Base-by-base conservation (phyloP, 1,284 basidiomycete species). In the Ceratobasidium sp. region DNA sequence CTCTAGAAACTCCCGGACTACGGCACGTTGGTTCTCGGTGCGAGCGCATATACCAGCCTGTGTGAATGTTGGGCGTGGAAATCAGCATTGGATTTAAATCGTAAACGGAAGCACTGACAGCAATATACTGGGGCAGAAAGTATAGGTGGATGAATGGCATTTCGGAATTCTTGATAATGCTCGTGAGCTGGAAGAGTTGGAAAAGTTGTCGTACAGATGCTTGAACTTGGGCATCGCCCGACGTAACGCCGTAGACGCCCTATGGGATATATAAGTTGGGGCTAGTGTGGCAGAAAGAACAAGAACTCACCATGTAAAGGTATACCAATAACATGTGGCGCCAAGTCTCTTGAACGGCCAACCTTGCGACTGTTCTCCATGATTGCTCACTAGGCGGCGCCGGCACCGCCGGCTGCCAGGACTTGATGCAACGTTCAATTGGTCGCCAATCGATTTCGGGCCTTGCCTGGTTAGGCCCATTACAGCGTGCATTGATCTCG, bases 1-100 rank as follows among this genome's bases (percentile, higher is more conserved):
- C 11, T 9, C 22, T 13, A 64, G 27, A 3, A 22, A 22, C 16
- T 49, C 62, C 41, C 62, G 37, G 6, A 49, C 27, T 6, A n/a
- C 41, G 13, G 16, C 31, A n/a, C 62, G 62, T 31, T 64, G 62
- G 14, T 27, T 49, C 46, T 64, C 62, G 11, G 24, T 64, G 5
- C 62, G 62, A 13, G 62, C 62, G 19, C 62, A 64, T 11, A 49
- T 31, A 14, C 62, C 62, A 13, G 62, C 62, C 62, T 64, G 64
- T 27, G 19, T 16, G 9, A 49, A 14, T 14, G 61, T 39, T 31
- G 43, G 39, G 39, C 58, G 49, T 41, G 37, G 19, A 3, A 7
- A 27, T 61, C 6, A 37, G 31, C 41, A 7, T 22, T 0, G 11
- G 22, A 61, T 19, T 6, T 22, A 16, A 8, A 29, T 43, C 31